Evolutionary conservation across 305 asterid species (phyloP).

Genomic region (Fraxinus dipetala): DNA sequence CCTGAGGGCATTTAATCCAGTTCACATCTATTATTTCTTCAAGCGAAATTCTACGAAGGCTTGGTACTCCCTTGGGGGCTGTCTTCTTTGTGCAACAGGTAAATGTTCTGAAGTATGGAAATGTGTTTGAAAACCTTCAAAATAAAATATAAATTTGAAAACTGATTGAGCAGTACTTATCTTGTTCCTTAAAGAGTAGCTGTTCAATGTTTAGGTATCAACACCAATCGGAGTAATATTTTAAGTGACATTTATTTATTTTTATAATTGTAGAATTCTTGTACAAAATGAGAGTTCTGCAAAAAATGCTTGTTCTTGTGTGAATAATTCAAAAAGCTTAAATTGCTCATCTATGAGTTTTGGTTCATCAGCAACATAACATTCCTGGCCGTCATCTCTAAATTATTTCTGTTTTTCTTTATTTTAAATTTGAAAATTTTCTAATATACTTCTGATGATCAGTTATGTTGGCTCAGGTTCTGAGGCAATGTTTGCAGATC

Average conservation of each 20-base stretch:
- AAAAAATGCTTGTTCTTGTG: conserved; percentile 13
- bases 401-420: conserved; percentile 14
- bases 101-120: conserved; percentile 25
- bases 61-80: conserved; percentile 97
- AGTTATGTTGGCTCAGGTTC: conserved; percentile 73
- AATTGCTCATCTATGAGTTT: conserved; percentile 5
- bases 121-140: conserved; percentile 11
- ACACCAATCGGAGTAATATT: background rate
- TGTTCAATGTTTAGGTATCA: conserved; percentile 18
- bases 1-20: conserved; percentile 82
- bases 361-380: conserved; percentile 2
- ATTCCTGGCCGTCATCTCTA: conserved; percentile 12
- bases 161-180: background rate
- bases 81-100: conserved; percentile 98
- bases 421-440: conserved; percentile 15
- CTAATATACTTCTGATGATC: conserved; percentile 42
- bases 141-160: background rate
- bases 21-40: conserved; percentile 88
- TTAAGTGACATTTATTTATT: conserved; percentile 2
- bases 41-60: conserved; percentile 82
- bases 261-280: conserved; percentile 13
- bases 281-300: conserved; percentile 16
- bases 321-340: conserved; percentile 8
- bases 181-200: conserved; percentile 4
- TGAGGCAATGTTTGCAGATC: conserved; percentile 99